These are phyloP conservation scores for Boehmeria nivea DNA, from an alignment of 306 rosid species.

Conservation along the genomic window DNA sequence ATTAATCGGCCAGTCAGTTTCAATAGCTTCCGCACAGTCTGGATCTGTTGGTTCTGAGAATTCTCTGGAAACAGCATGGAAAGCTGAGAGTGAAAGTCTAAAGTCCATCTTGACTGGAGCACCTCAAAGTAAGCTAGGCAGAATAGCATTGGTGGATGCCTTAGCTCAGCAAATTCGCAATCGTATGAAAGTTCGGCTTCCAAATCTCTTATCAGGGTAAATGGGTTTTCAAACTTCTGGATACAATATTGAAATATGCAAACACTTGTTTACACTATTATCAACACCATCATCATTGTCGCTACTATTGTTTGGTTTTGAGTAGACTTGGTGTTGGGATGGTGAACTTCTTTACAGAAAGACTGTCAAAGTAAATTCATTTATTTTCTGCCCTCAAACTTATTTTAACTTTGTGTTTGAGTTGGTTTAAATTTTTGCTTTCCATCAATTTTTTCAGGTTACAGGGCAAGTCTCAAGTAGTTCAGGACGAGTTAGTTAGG, in stretches of 20 bases:
- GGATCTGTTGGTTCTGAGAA: conserved; percentile 83
- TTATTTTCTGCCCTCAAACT: background rate
- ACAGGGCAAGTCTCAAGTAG: conserved; percentile 90
- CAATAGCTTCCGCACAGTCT: conserved; percentile 91
- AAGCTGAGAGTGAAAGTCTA: conserved; percentile 93
- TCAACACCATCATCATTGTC: no score
- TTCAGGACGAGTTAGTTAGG: conserved; percentile 92
- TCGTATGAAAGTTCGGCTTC: conserved; percentile 88
- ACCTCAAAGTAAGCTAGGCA: conserved; percentile 89
- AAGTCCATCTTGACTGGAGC: conserved; percentile 89
- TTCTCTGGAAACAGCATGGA: conserved; percentile 98
- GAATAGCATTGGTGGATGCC: conserved; percentile 91
- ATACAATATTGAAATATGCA: background rate
- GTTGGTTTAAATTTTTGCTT: conserved; percentile 10
- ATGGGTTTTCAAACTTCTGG: conserved; percentile 14
- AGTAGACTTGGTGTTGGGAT: background rate
- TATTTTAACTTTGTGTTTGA: background rate
- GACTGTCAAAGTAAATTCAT: background rate
- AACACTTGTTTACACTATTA: no score
- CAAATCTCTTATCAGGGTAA: conserved; percentile 92
- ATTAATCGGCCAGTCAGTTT: conserved; percentile 85
- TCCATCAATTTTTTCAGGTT: conserved; percentile 56
- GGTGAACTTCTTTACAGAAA: background rate
- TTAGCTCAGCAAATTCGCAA: conserved; percentile 83
- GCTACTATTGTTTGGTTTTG: background rate